Evolutionary conservation across 176 grass and related monocot genomes (phyloP).

Genomic region (Oryza meridionalis): DNA sequence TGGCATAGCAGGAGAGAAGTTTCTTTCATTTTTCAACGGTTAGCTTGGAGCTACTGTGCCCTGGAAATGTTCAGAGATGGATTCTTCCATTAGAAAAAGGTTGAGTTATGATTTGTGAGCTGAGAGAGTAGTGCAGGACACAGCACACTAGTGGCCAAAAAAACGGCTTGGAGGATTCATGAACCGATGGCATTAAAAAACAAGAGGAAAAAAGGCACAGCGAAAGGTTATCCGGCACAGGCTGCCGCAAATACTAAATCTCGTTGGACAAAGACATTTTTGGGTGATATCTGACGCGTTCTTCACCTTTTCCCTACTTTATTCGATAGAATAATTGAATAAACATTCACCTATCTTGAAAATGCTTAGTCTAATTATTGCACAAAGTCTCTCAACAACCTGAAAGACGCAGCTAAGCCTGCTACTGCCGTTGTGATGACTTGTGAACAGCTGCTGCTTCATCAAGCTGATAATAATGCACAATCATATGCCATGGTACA

Average conservation of each 20-base stretch:
- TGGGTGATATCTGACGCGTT: neutral
- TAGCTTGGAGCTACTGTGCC: conserved; percentile 30
- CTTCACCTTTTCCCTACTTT: neutral
- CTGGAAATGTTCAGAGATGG: neutral
- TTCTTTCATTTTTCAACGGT: conserved; percentile 44
- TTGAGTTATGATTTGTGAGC: neutral
- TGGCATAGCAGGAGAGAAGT: neutral
- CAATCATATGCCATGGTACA: neutral
- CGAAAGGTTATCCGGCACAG: conserved; percentile 5
- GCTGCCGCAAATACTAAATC: neutral
- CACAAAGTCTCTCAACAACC: neutral
- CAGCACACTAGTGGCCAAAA: conserved; percentile 32
- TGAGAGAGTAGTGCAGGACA: neutral
- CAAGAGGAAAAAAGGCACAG: neutral
- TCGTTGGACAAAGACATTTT: neutral
- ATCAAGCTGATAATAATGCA: too few species aligned
- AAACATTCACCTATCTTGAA: neutral
- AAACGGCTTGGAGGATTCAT: conserved; percentile 36
- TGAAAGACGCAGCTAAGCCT: neutral
- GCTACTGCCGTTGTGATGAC: too few species aligned
- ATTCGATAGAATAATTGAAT: neutral
- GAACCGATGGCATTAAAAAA: neutral
- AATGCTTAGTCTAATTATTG: neutral
- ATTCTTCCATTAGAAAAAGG: neutral
- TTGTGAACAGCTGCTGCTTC: neutral